Conservation (phyloP, 352 stramenopile genomes). For the Phytophthora constricta region DNA sequence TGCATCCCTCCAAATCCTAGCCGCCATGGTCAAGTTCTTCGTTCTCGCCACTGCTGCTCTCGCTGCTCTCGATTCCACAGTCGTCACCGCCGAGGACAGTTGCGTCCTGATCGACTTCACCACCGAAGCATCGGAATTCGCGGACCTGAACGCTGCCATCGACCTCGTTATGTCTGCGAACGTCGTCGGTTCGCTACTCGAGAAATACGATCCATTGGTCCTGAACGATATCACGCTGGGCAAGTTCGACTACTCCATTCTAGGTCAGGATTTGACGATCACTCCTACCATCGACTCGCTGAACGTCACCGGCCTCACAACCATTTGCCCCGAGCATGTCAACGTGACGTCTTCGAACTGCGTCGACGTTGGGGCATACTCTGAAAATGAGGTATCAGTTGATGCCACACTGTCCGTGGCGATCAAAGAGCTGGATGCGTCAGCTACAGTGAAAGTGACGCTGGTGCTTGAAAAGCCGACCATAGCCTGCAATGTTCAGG, state of each 20-base stretch:
- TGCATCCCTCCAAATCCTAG: neutral
- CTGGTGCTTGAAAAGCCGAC: conserved; percentile 40
- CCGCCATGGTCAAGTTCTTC: neutral
- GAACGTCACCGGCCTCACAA: conserved; percentile 48
- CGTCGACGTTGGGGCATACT: conserved; percentile 43
- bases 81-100: conserved; percentile 9
- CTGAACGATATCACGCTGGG: conserved; percentile 39
- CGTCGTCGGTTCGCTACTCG: conserved; percentile 31
- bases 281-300: conserved; percentile 52
- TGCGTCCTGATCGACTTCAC: conserved; percentile 54
- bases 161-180: conserved; percentile 13
- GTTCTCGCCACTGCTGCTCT: conserved; percentile 4
- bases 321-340: conserved; percentile 38
- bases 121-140: conserved; percentile 41
- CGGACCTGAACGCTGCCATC: conserved; percentile 47
- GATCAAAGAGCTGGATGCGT: conserved; percentile 41
- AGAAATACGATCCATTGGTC: conserved; percentile 39
- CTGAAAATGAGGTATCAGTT: conserved; percentile 35
- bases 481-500: conserved; percentile 25
- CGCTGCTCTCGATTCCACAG: neutral
- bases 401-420: conserved; percentile 38
- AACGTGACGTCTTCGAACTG: conserved; percentile 43
- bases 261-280: conserved; percentile 52
- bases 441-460: conserved; percentile 30
- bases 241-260: conserved; percentile 38